These are phyloP conservation scores for Alopecurus myosuroides DNA, from an alignment of 176 grass and related monocot genomes.

Conservation along the genomic window DNA sequence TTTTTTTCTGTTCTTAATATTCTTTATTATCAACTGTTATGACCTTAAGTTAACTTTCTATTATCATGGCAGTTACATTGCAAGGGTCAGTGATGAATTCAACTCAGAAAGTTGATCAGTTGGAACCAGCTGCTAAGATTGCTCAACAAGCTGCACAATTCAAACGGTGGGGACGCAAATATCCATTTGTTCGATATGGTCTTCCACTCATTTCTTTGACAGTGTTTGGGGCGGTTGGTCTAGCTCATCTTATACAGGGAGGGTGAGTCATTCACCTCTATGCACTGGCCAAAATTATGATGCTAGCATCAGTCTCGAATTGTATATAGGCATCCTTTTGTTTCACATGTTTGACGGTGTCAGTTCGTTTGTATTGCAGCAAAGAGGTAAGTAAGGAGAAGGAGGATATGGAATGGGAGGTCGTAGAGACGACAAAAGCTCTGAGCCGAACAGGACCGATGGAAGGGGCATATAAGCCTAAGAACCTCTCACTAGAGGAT, in stretches of 20 bases:
- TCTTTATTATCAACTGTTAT: not conserved
- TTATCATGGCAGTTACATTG: not conserved
- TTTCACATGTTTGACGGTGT: conserved; percentile 9
- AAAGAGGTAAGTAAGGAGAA: conserved; percentile 96
- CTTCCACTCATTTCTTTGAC: conserved; percentile 87
- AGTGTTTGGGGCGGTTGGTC: conserved; percentile 75
- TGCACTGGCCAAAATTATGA: not conserved
- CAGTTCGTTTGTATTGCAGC: conserved; percentile 32
- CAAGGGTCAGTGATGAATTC: conserved; percentile 21
- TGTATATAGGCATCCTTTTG: not conserved
- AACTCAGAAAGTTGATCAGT: conserved; percentile 33
- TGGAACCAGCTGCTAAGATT: conserved; percentile 34
- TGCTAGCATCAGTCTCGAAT: not conserved
- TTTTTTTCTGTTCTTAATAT: not conserved
- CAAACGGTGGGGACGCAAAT: conserved; percentile 63
- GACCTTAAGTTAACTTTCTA: not conserved
- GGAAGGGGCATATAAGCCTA: conserved; percentile 72
- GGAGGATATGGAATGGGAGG: conserved; percentile 94
- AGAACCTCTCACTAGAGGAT: conserved; percentile 81
- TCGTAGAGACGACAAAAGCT: conserved; percentile 79
- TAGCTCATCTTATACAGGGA: conserved; percentile 85
- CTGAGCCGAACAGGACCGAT: conserved; percentile 64
- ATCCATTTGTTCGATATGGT: conserved; percentile 80
- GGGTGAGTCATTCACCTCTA: conserved; percentile 42
- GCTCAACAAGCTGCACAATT: conserved; percentile 52